These are phyloP conservation scores for Solanum corneliomulleri DNA, from an alignment of 257 asterid species.

Conservation along the genomic window DNA sequence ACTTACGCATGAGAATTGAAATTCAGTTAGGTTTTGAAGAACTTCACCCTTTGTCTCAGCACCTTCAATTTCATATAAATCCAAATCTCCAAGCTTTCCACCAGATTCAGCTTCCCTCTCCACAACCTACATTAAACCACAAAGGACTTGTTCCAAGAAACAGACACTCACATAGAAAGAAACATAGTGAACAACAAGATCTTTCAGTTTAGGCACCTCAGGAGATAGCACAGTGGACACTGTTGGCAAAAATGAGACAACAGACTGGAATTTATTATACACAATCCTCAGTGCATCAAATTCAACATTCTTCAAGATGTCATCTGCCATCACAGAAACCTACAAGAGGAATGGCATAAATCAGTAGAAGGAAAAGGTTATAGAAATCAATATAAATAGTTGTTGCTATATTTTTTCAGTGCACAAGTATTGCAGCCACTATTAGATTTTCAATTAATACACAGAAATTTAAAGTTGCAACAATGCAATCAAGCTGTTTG, in stretches of 20 bases:
- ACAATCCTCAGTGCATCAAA: slow-evolving; percentile 81
- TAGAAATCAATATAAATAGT: not conserved
- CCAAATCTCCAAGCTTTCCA: slow-evolving; percentile 85
- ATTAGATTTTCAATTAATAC: not conserved
- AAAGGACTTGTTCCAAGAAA: not conserved
- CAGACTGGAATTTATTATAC: slow-evolving; percentile 89
- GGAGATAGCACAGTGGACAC: slow-evolving; percentile 80
- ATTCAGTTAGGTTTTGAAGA: slow-evolving; percentile 92
- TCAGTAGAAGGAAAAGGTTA: not conserved
- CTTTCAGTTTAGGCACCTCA: slow-evolving; percentile 45
- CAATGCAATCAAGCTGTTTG: not conserved
- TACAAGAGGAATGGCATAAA: slow-evolving; percentile 14
- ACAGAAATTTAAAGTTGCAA: not conserved
- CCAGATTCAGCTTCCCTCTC: slow-evolving; percentile 96
- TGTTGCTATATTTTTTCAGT: not conserved
- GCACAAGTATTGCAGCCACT: not conserved
- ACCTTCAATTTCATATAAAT: slow-evolving; percentile 86
- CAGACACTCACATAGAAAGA: not conserved
- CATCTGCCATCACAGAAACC: slow-evolving; percentile 98
- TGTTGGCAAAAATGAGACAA: slow-evolving; percentile 67
- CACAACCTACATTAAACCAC: slow-evolving; percentile 30
- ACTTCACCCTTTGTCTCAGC: slow-evolving; percentile 91
- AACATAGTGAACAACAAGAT: not conserved
- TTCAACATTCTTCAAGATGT: slow-evolving; percentile 84
- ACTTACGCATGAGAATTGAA: slow-evolving; percentile 86